phyloP scores from a whole-genome alignment of 2,329 filamentous ascomycete species.

The Talaromyces sp. region DNA sequence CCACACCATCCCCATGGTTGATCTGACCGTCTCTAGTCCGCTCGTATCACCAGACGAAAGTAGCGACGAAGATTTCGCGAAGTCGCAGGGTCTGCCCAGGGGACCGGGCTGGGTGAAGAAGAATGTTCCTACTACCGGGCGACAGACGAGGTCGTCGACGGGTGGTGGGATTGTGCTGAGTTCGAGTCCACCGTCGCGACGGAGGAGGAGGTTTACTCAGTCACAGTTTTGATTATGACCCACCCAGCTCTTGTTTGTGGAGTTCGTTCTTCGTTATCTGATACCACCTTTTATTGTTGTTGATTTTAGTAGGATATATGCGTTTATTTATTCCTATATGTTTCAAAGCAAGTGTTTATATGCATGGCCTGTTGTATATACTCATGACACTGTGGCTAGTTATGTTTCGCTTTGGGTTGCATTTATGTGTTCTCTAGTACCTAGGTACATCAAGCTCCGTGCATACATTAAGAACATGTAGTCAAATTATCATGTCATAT shows the following conservation, averaged over 20 bases:
- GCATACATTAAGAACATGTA: too few relatives aligned
- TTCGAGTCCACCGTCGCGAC: slow-evolving; percentile 5
- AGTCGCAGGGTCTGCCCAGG: slow-evolving; percentile 24
- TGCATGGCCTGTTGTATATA: neutral
- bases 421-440: too few relatives aligned
- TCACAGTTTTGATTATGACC: neutral
- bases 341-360: neutral
- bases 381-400: neutral
- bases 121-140: slow-evolving; percentile 13
- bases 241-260: neutral
- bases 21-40: slow-evolving; percentile 37
- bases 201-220: neutral
- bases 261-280: neutral
- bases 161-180: slow-evolving; percentile 3
- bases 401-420: too few relatives aligned
- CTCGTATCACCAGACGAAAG: slow-evolving; percentile 20
- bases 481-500: too few relatives aligned
- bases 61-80: slow-evolving; percentile 29
- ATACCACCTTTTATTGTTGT: slow-evolving; percentile 10
- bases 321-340: neutral
- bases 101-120: slow-evolving; percentile 29
- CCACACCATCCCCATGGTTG: slow-evolving; percentile 21
- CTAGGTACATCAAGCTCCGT: too few relatives aligned
- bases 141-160: slow-evolving; percentile 18
- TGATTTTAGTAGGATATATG: neutral